Base-by-base conservation (phyloP, 495 filamentous ascomycete genomes). In the Penicillium turbatum region DNA sequence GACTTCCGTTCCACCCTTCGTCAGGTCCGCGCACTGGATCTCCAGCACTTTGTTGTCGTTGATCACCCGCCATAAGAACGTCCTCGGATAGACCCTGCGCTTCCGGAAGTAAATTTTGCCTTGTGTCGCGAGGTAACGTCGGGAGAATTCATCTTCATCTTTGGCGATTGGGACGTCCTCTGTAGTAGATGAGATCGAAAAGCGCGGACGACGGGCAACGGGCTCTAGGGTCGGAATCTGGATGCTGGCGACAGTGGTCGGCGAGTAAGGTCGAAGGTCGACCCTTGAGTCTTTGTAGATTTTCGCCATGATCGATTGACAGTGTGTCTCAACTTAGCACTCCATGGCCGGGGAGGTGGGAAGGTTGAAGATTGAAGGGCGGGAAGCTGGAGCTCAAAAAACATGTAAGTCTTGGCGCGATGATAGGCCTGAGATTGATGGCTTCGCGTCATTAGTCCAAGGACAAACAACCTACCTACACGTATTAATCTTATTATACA, bases 31-130 rank as follows among this genome's bases (percentile, higher is more conserved):
- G 31, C 84, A 84, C 67, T 89, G 86, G 47, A 98, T 77, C 66
- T 91, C 89, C 48, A 98, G 76, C 40, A 91, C 77, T 59, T 82
- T 88, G 62, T 84, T 83, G 61, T 86, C 84, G 63, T 95, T 86
- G 55, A 97, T 71, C 16, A 98, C 78, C 48, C 93, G 78, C 92
- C 95, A 98, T 19, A 96, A 78, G 59, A 97, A 91, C 63, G 80
- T 86, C 59, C 88, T 82, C 41, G 93, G 95, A 51, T 86, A 88
- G 48, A 75, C 72, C 52, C 83, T 81, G 58, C 84, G 78, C 61
- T 82, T 82, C 48, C 92, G 82, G 70, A 95, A 89, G 78, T 89
- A 95, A 36, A 97, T 80, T 1, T 89, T 87, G 17, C 87, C 88
- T 27, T 90, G 82, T 3, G 79, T 87, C 17, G 95, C 89, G 44